A percentile compares a stretch with the other conserved stretches of the same genome.
Evolutionary conservation across 202 grass and related monocot genomes (phyloP).

Genomic region (Tripidium arundinaceum): DNA sequence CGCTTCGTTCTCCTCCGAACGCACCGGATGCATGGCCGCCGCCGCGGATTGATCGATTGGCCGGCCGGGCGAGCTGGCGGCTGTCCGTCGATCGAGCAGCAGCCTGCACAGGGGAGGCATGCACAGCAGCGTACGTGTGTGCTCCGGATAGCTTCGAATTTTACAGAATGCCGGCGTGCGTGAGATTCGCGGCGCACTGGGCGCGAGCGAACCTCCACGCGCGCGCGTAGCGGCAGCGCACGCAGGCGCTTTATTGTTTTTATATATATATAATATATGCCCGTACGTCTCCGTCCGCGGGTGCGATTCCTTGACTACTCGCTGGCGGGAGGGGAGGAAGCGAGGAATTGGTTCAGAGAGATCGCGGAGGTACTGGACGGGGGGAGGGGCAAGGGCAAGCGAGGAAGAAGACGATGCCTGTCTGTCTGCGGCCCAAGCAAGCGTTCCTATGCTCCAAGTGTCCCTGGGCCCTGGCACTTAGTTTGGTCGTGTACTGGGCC

Average conservation of each 20-base stretch:
- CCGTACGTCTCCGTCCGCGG: background rate
- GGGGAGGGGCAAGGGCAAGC: too few relatives aligned
- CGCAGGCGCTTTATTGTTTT: background rate
- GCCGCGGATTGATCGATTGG: constrained; percentile 1
- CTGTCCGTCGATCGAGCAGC: background rate
- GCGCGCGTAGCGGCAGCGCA: background rate
- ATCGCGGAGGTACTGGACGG: background rate
- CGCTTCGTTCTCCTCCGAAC: background rate
- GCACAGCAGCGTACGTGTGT: background rate
- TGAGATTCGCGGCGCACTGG: constrained; percentile 46
- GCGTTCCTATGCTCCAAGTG: too few relatives aligned
- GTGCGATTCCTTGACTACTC: constrained; percentile 31
- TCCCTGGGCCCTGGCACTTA: background rate
- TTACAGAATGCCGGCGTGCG: background rate
- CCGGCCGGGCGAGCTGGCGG: background rate
- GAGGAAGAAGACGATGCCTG: background rate
- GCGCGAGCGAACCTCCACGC: background rate
- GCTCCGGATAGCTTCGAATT: constrained; percentile 45
- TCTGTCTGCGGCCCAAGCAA: background rate
- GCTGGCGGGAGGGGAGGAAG: background rate
- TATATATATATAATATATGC: background rate
- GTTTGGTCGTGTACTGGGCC: background rate
- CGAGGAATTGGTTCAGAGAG: constrained; percentile 30
- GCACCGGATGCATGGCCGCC: background rate
- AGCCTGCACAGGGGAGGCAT: background rate